These are phyloP conservation scores for Serendipita sp. DNA, from an alignment of 768 basidiomycete genomes.

Conservation along the genomic window DNA sequence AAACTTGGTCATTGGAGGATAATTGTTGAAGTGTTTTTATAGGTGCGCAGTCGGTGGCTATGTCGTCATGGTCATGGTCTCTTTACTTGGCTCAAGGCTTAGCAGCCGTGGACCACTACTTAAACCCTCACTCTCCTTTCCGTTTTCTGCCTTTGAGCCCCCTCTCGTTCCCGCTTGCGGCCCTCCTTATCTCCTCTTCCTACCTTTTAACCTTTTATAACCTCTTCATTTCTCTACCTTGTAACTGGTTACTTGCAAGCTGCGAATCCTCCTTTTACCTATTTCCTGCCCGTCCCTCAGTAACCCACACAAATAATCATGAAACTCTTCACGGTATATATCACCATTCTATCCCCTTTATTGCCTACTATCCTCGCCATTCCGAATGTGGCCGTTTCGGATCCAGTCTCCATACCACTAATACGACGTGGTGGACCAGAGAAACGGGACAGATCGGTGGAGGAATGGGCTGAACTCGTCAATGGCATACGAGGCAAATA, in stretches of 20 bases:
- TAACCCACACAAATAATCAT: neutral
- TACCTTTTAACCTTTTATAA: neutral
- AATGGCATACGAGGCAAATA: neutral
- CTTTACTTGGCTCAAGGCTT: neutral
- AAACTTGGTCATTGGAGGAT: neutral
- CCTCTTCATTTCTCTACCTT: neutral
- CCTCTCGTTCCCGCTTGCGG: neutral
- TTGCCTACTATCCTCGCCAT: neutral
- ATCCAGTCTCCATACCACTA: neutral
- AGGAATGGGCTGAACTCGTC: slow-evolving; percentile 2
- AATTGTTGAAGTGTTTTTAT: neutral
- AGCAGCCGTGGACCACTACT: neutral
- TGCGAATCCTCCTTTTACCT: neutral
- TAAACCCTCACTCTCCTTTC: neutral
- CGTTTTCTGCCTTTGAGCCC: neutral
- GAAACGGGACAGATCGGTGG: neutral
- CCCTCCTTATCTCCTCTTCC: neutral
- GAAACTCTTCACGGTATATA: neutral
- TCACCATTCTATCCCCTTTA: neutral
- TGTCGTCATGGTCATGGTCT: neutral
- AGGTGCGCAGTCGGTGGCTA: too few species aligned
- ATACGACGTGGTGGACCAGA: neutral
- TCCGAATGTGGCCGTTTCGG: neutral
- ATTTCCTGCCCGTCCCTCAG: neutral
- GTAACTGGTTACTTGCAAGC: neutral